Evolutionary conservation across 208 protist genomes (phyloP).

Genomic region (Trypanosoma scelopori): DNA sequence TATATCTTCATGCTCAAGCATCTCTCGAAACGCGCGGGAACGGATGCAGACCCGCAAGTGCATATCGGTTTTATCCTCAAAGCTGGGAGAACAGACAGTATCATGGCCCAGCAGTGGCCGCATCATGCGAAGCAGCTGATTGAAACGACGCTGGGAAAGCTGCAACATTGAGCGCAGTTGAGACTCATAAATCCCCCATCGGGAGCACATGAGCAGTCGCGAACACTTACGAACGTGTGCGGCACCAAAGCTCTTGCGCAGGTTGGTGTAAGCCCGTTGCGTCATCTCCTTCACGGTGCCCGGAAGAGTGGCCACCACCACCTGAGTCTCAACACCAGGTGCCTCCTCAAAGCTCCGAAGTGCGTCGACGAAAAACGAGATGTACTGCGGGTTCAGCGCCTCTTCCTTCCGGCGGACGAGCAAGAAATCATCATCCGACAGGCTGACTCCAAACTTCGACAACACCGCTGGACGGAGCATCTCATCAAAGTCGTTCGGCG

Average conservation of each 20-base stretch:
- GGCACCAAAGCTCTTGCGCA: slow-evolving; percentile 43
- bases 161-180: slow-evolving; percentile 61
- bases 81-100: slow-evolving; percentile 11
- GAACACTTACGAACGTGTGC: slow-evolving; percentile 44
- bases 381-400: slow-evolving; percentile 53
- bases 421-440: slow-evolving; percentile 75
- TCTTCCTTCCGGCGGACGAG: slow-evolving; percentile 55
- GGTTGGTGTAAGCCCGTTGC: slow-evolving; percentile 40
- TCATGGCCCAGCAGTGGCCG: slow-evolving; percentile 46
- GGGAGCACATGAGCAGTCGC: slow-evolving; percentile 50
- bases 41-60: slow-evolving; percentile 39
- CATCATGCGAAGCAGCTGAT: slow-evolving; percentile 73
- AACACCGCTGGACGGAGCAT: slow-evolving; percentile 47
- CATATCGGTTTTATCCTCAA: slow-evolving; percentile 40
- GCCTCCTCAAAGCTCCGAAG: slow-evolving; percentile 51
- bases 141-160: slow-evolving; percentile 47
- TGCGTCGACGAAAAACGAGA: slow-evolving; percentile 60
- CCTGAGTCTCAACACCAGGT: slow-evolving; percentile 46
- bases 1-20: slow-evolving; percentile 36
- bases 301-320: slow-evolving; percentile 49
- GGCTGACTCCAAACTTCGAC: slow-evolving; percentile 36
- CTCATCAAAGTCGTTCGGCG: slow-evolving; percentile 74
- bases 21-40: slow-evolving; percentile 42
- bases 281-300: slow-evolving; percentile 54
- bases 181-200: slow-evolving; percentile 65